Conservation (phyloP, 106 monocot genomes). For the Allium fistulosum region DNA sequence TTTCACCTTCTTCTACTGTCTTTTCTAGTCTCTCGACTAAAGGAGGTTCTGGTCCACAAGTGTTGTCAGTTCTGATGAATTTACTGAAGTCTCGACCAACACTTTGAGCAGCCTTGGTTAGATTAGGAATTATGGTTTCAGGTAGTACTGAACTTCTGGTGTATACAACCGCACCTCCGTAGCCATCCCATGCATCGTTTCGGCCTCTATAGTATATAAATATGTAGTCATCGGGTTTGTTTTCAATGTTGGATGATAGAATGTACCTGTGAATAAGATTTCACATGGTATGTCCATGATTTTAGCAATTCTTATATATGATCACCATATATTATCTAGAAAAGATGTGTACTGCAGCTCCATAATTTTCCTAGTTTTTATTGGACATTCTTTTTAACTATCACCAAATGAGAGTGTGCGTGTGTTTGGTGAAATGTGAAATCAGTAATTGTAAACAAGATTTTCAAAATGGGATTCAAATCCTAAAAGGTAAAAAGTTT, state of each 20-base stretch:
- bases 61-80: conserved; percentile 81
- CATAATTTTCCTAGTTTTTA: too few species aligned
- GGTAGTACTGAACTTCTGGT: conserved; percentile 72
- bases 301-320: neutral
- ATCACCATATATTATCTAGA: neutral
- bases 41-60: conserved; percentile 90
- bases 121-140: conserved; percentile 61
- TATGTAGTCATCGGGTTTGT: conserved; percentile 73
- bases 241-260: conserved; percentile 74
- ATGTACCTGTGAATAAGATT: conserved; percentile 55
- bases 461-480: too few species aligned
- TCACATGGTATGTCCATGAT: too few species aligned
- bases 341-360: too few species aligned
- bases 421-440: too few species aligned
- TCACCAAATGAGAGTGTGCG: too few species aligned
- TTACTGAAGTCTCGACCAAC: conserved; percentile 63
- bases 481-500: too few species aligned
- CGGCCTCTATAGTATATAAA: conserved; percentile 85
- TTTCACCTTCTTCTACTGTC: conserved; percentile 90
- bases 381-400: too few species aligned
- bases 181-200: conserved; percentile 98
- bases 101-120: conserved; percentile 62
- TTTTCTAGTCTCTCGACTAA: conserved; percentile 82
- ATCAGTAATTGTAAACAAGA: too few species aligned
- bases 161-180: conserved; percentile 86